Conservation (phyloP, 495 filamentous ascomycete species). For the Venustampulla echinocandica region DNA sequence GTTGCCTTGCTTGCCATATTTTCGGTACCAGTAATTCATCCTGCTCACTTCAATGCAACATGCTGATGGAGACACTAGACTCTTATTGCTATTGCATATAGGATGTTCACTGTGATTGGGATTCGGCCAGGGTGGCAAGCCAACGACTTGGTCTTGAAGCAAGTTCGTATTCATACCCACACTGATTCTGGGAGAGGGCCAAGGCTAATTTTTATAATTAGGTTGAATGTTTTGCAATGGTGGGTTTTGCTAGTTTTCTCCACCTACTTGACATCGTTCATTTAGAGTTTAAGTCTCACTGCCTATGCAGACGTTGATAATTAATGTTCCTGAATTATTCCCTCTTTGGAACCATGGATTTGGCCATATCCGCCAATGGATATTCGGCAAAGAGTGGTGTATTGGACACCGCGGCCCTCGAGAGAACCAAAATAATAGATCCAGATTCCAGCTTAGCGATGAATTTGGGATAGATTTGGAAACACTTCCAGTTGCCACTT, state of each 20-base stretch:
- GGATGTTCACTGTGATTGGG: not conserved
- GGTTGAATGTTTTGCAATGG: conserved; percentile 11
- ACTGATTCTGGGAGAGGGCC: not conserved
- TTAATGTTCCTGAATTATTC: conserved; percentile 10
- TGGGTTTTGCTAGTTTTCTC: not conserved
- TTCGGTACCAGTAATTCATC: not conserved
- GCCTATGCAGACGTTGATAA: conserved; percentile 5
- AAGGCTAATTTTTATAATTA: not conserved
- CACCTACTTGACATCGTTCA: not conserved
- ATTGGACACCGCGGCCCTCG: not conserved
- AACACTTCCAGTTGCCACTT: no score
- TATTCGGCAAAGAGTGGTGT: conserved; percentile 1
- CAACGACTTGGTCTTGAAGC: conserved; percentile 7
- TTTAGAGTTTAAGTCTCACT: not conserved
- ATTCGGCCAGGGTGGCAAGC: not conserved
- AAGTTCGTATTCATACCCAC: conserved; percentile 1
- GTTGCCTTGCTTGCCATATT: no score
- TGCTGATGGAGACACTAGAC: no score
- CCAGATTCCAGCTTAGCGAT: no score
- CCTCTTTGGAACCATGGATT: conserved; percentile 4
- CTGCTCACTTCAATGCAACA: no score
- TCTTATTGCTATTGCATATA: not conserved
- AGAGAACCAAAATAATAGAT: no score
- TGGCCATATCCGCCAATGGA: not conserved
- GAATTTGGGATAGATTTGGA: no score